These are phyloP conservation scores for Ascodesmis nigricans DNA, from an alignment of 495 filamentous ascomycete species.

Conservation along the genomic window DNA sequence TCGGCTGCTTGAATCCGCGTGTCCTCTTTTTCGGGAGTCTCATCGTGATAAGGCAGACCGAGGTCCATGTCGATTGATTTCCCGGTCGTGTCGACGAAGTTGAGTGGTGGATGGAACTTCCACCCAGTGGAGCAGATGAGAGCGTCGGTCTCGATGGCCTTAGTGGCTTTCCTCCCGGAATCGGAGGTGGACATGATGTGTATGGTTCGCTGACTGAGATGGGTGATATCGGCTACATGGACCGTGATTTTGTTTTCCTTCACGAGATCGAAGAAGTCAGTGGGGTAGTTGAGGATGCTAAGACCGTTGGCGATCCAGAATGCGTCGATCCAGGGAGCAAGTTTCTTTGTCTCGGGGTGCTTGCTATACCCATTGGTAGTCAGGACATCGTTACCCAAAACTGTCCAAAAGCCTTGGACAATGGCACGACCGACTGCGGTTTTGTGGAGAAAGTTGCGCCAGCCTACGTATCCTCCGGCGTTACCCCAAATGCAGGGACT, in stretches of 20 bases:
- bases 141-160: constrained; percentile 34
- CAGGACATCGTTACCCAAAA: constrained; percentile 37
- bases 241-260: constrained; percentile 35
- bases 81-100: constrained; percentile 7
- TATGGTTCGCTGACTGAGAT: constrained; percentile 28
- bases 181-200: constrained; percentile 26
- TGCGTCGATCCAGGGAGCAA: constrained; percentile 39
- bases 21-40: constrained; percentile 7
- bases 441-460: constrained; percentile 39
- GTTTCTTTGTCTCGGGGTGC: constrained; percentile 39
- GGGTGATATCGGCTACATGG: constrained; percentile 38
- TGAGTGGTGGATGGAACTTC: constrained; percentile 25
- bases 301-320: constrained; percentile 43
- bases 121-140: constrained; percentile 53
- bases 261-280: constrained; percentile 41
- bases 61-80: background rate
- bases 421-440: constrained; percentile 45
- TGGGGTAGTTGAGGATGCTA: constrained; percentile 48
- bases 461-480: constrained; percentile 27
- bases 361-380: constrained; percentile 35
- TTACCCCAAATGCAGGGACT: constrained; percentile 40
- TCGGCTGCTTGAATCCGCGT: constrained; percentile 29
- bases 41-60: background rate
- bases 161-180: constrained; percentile 24
- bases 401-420: constrained; percentile 44